A percentile compares a stretch with the other conserved stretches of the same genome.
Evolutionary conservation across 192 early-diverging fungal species (phyloP).

Genomic region (Entomortierella beljakovae): DNA sequence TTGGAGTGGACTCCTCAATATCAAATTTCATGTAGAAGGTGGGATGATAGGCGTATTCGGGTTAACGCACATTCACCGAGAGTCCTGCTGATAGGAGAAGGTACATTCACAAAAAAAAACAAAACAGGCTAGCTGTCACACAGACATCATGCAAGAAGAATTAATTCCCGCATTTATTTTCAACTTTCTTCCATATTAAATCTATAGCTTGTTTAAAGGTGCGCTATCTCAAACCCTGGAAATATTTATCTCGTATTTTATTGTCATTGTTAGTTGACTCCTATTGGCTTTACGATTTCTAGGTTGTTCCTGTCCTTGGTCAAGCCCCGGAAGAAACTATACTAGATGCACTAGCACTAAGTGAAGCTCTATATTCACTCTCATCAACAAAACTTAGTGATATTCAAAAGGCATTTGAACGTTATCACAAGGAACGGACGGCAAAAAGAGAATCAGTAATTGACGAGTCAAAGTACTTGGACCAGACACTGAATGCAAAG

Average conservation of each 20-base stretch:
- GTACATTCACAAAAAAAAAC: constrained; percentile 17
- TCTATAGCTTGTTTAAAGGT: no score
- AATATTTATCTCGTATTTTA: not conserved
- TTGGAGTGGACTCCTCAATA: constrained; percentile 24
- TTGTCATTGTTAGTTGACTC: not conserved
- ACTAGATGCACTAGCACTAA: constrained; percentile 29
- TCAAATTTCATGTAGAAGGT: constrained; percentile 34
- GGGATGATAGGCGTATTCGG: constrained; percentile 24
- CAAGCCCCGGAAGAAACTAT: constrained; percentile 41
- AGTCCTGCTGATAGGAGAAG: constrained; percentile 38
- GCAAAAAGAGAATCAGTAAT: constrained; percentile 15
- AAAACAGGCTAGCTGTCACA: not conserved
- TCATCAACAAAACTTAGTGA: constrained; percentile 12
- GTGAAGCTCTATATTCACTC: constrained; percentile 21
- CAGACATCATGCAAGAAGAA: no score
- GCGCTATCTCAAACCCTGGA: no score
- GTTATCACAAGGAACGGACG: constrained; percentile 24
- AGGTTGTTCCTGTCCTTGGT: constrained; percentile 31
- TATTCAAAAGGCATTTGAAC: constrained; percentile 19
- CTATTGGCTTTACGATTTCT: not conserved
- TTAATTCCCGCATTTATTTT: no score
- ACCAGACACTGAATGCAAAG: constrained; percentile 24
- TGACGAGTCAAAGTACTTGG: constrained; percentile 20
- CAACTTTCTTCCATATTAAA: no score
- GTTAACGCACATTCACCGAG: constrained; percentile 5